phyloP scores from a whole-genome alignment of 345 rosid species.

The Fremontodendron californicum region DNA sequence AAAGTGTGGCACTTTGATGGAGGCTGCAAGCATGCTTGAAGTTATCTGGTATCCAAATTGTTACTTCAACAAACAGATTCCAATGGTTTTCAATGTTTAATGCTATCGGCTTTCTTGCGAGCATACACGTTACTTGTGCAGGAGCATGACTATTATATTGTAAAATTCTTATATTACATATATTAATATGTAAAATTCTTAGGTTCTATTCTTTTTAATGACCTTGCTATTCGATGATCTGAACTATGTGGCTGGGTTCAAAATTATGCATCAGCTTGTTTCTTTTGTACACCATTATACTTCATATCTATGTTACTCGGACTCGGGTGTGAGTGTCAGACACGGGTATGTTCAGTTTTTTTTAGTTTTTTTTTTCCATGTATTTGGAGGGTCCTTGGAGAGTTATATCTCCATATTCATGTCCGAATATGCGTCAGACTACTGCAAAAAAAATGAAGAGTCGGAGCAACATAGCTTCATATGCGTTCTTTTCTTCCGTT shows the following conservation, averaged over 20 bases:
- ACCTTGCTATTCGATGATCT: background rate
- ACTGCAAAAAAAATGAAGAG: too few species aligned
- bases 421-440: too few species aligned
- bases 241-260: background rate
- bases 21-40: background rate
- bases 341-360: too few species aligned
- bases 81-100: background rate
- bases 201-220: background rate
- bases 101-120: background rate
- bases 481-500: background rate
- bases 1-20: too few species aligned
- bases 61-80: background rate
- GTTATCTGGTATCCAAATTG: background rate
- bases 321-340: too few species aligned
- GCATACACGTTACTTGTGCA: background rate
- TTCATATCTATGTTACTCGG: too few species aligned
- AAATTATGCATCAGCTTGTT: background rate
- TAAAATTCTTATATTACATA: background rate
- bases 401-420: too few species aligned
- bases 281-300: background rate
- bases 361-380: too few species aligned
- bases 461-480: too few species aligned
- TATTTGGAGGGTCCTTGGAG: too few species aligned
- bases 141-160: background rate
- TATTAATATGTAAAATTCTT: background rate